phyloP scores from a whole-genome alignment of 176 grass and related monocot species.

The Elymus sibiricus region DNA sequence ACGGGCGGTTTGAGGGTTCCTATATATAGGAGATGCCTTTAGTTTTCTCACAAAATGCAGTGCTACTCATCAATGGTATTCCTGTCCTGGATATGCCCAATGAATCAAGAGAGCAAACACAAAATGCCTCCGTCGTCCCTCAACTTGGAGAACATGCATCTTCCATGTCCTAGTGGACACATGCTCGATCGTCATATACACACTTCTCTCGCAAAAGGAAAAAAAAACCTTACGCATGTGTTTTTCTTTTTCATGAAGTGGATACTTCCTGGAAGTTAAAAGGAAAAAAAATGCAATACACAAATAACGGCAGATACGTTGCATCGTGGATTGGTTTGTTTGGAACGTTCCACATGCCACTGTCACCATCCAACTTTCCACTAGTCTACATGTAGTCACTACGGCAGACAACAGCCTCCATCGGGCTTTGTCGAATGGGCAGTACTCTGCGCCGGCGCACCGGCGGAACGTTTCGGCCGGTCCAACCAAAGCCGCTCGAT shows the following conservation, averaged over 20 bases:
- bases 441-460: too few species aligned
- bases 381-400: too few species aligned
- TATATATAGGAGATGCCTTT: too few species aligned
- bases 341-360: slow-evolving; percentile 13
- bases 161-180: background rate
- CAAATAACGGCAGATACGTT: background rate
- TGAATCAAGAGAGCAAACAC: background rate
- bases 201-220: too few species aligned
- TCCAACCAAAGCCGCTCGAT: too few species aligned
- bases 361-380: background rate
- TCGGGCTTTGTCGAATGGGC: too few species aligned
- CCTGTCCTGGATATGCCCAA: background rate
- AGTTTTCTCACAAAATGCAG: too few species aligned
- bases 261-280: background rate
- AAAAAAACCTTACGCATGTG: background rate
- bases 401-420: too few species aligned
- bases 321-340: background rate
- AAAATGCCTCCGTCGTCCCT: background rate
- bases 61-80: too few species aligned
- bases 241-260: background rate
- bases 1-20: too few species aligned
- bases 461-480: too few species aligned
- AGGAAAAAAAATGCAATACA: background rate
- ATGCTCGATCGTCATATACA: too few species aligned
- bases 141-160: background rate